phyloP scores from a whole-genome alignment of 257 asterid species.

The Nemophila menziesii region DNA sequence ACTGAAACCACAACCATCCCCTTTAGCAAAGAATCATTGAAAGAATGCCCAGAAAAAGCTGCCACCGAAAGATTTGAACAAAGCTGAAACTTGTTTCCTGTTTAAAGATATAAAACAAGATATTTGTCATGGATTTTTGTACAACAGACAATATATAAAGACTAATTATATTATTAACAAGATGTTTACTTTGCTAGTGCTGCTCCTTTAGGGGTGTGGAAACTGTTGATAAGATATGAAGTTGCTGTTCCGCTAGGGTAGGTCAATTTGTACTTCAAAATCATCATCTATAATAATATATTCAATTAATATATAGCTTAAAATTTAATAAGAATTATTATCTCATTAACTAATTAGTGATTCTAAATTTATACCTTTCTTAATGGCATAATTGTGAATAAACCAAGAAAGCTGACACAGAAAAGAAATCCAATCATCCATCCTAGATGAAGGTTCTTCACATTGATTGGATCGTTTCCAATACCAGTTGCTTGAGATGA shows the following conservation, averaged over 20 bases:
- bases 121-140: neutral
- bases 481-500: conserved; percentile 27
- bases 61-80: conserved; percentile 46
- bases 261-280: conserved; percentile 58
- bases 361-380: conserved; percentile 25
- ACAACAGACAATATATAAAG: neutral
- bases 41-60: conserved; percentile 50
- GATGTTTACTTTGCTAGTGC: conserved; percentile 45
- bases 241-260: conserved; percentile 95
- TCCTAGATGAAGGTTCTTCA: conserved; percentile 30
- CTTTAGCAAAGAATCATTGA: conserved; percentile 57
- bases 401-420: conserved; percentile 45
- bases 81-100: conserved; percentile 49
- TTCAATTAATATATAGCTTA: too few relatives aligned
- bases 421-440: conserved; percentile 45
- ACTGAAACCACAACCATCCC: conserved; percentile 59
- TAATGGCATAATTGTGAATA: conserved; percentile 46
- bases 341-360: too few relatives aligned
- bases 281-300: conserved; percentile 48
- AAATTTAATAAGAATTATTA: too few relatives aligned
- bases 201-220: conserved; percentile 82
- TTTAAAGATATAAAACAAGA: neutral
- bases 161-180: too few relatives aligned
- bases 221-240: conserved; percentile 70
- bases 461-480: conserved; percentile 28